Conservation (phyloP, 805 yeast species). For the Schwanniomyces sp. region DNA sequence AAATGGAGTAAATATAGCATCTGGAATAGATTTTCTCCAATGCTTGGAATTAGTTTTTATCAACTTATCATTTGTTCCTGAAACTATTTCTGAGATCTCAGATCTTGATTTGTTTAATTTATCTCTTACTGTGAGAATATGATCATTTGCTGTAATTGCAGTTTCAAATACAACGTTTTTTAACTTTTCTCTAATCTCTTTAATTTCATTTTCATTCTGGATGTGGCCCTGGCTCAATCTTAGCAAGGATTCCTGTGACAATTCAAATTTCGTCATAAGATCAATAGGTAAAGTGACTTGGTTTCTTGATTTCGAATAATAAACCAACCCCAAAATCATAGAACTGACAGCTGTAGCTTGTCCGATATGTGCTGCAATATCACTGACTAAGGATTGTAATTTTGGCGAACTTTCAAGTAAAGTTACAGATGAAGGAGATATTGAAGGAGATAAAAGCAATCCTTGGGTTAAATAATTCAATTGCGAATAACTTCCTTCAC, state of each 20-base stretch:
- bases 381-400: conserved; percentile 49
- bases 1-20: conserved; percentile 64
- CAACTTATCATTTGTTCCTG: conserved; percentile 21
- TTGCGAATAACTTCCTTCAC: conserved; percentile 79
- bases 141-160: conserved; percentile 79
- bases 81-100: conserved; percentile 33
- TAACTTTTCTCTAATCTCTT: conserved; percentile 35
- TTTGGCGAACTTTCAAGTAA: conserved; percentile 46
- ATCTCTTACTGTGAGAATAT: conserved; percentile 64
- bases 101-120: conserved; percentile 43
- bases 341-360: conserved; percentile 76
- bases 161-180: conserved; percentile 65
- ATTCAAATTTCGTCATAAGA: conserved; percentile 47
- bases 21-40: conserved; percentile 55
- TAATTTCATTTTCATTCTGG: conserved; percentile 18
- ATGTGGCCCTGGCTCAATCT: conserved; percentile 47
- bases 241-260: conserved; percentile 66
- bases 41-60: conserved; percentile 22
- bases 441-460: conserved; percentile 52
- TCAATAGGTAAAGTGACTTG: conserved; percentile 65
- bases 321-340: conserved; percentile 58
- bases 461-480: conserved; percentile 67
- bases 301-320: conserved; percentile 51
- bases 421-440: conserved; percentile 55
- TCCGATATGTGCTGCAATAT: conserved; percentile 77